Base-by-base conservation (phyloP, 306 rosid genomes). In the Cicer arietinum region DNA sequence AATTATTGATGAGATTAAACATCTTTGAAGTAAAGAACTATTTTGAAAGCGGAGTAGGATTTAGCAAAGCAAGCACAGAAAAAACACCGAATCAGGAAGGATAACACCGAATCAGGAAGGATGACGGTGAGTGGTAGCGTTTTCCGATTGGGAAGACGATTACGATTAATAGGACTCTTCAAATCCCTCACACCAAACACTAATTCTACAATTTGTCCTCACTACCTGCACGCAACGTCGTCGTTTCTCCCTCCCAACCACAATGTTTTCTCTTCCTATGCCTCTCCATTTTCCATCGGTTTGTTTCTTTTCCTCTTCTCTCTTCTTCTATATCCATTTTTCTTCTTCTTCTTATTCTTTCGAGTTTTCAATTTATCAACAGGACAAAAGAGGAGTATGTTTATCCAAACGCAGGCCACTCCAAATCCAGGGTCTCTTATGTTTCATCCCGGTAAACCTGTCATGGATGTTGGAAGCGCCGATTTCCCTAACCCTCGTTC, bases 401-500 rank as follows among this genome's bases (percentile, higher is more conserved):
- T 81, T 17, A 81, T 77, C 71, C 75, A 81, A 71, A 77, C 75
- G n/a, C 85, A 81, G 43, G 40, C 82, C 0, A 81, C 85, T 10
- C 85, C 82, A 2, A 81, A 81, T 50, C 81, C 85, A 2, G 74
- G 35, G 6, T 81, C 85, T 22, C 82, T 81, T 0, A 81, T 81
- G 85, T 81, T 81, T 45, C 70, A 81, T 66, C 78, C 82, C 3
- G 85, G 75, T 0, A 81, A 77, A 8, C 71, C 82, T 14, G 76
- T 94, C 43, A 94, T 94, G 99, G 95, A 94, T 53, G 90, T 90
- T 78, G 99, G 99, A 6, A 94, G 99, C 70, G 80, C 99, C 20
- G 99, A 94, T 67, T 94, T 94, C 70, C 97, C 99, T 0, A 92
- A 92, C 79, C 83, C 95, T 11, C 97, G 99, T 42, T 44, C 96